These are phyloP conservation scores for Podila clonocystis DNA, from an alignment of 192 early-diverging fungal genomes.

Conservation along the genomic window DNA sequence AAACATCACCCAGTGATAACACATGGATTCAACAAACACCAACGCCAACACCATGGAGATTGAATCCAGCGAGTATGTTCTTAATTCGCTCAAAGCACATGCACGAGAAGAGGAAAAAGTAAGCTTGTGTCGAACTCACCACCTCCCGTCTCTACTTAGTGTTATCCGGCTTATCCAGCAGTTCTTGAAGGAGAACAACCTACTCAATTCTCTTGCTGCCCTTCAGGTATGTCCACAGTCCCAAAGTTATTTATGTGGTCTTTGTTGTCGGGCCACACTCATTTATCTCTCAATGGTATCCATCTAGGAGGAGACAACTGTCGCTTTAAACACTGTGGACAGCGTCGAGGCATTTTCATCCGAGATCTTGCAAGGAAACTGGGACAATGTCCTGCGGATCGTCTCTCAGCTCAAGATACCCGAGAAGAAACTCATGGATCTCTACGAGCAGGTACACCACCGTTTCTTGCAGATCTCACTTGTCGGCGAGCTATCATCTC, in stretches of 20 bases:
- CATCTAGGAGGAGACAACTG: constrained; percentile 77
- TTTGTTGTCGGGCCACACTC: no score
- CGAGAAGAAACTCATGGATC: constrained; percentile 76
- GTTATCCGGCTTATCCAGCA: constrained; percentile 92
- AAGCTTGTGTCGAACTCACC: background rate
- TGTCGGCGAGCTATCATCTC: background rate
- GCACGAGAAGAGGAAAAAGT: no score
- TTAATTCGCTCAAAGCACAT: no score
- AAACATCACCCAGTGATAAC: background rate
- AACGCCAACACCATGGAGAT: constrained; percentile 62
- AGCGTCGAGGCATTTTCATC: constrained; percentile 74
- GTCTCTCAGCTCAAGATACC: constrained; percentile 74
- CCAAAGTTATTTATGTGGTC: no score
- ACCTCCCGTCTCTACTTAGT: constrained; percentile 51
- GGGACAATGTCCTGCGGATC: constrained; percentile 87
- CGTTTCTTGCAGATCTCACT: background rate
- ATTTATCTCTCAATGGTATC: background rate
- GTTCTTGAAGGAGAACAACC: constrained; percentile 92
- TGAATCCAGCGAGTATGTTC: constrained; percentile 66
- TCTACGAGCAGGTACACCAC: constrained; percentile 85
- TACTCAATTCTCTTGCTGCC: constrained; percentile 77
- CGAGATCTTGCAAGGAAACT: constrained; percentile 82
- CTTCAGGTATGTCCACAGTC: constrained; percentile 66
- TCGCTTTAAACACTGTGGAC: constrained; percentile 89
- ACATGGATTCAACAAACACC: constrained; percentile 14